Conservation (phyloP, 129 eudicot genomes). For the Arctium minus region DNA sequence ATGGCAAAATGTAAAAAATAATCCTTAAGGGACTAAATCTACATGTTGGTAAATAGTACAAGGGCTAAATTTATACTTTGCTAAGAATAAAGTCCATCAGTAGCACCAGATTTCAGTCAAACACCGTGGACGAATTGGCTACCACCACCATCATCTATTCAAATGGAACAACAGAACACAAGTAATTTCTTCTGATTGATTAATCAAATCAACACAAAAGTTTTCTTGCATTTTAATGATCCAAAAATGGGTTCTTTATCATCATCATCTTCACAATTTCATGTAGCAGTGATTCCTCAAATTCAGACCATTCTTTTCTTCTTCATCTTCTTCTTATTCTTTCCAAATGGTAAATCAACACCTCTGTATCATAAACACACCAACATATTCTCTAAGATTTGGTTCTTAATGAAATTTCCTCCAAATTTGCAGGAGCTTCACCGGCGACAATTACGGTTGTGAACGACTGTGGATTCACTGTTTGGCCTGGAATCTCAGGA, state of each 20-base stretch:
- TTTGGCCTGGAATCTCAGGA: conserved; percentile 11
- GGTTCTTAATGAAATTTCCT: not conserved
- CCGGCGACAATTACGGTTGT: conserved; percentile 5
- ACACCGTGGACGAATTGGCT: conserved; percentile 2
- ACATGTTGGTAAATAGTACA: not conserved
- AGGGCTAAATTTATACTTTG: not conserved
- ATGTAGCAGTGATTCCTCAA: conserved; percentile 6
- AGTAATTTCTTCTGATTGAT: not conserved
- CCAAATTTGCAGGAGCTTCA: conserved; percentile 22
- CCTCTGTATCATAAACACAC: not conserved
- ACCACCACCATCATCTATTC: not conserved
- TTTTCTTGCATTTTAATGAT: not conserved
- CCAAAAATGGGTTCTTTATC: not conserved
- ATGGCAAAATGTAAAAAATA: not conserved
- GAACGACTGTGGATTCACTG: conserved; percentile 9
- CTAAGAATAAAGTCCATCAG: not conserved
- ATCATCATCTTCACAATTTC: conserved; percentile 1
- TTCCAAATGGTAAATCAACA: conserved; percentile 3
- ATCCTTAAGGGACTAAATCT: not conserved
- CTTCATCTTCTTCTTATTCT: not conserved
- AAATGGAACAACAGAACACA: not conserved
- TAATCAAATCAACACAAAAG: not conserved
- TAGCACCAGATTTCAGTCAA: not conserved
- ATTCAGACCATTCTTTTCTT: not conserved
- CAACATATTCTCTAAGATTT: not conserved